Evolutionary conservation across 495 filamentous ascomycete species (phyloP), one percentile per base, ranked within the genome.

Genomic region (Cryomyces minteri): DNA sequence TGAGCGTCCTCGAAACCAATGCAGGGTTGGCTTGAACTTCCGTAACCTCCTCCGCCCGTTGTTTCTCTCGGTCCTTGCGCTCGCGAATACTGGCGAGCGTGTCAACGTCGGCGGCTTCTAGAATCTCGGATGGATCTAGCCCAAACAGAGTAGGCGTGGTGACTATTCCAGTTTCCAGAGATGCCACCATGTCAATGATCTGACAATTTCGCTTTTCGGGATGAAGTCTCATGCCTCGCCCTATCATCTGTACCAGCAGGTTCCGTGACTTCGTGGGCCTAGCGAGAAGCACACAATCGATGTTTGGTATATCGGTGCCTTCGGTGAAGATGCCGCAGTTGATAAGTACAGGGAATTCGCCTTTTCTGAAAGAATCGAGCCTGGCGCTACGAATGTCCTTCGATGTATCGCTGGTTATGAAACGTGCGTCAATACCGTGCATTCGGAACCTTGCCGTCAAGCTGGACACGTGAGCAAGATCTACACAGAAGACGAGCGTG

Each of bases 291-390:
- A 99, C 71, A 48, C 90, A 96, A 58, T 99, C 90, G 47, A 96
- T 84, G 57, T 96, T 96, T 4, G 90, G 90, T 12, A 96, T 90
- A 56, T 99, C 90, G 7, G 92, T 99, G 10, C 81, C 88, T 65
- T 99, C 90, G 3, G 88, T 96, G 52, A 94, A 95, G 42, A 99
- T 77, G 4, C 87, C 87, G 59, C 90, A 96, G 58, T 99, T 99
- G 32, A 99, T 59, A 11, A 99, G 72, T 5, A 99, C 83, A 0
- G 84, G 84, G 46, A 78, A 95, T 46, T 88, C 70, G n/a, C 74
- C 69, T 0, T 64, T 66, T 44, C 67, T 80, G 59, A 99, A 99
- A 4, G 68, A 71, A 31, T 80, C 76, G 1, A 99, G 61, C 5
- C 72, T 68, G 31, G 80, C 70, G 30, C 76, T 70, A 6, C 90